phyloP scores from a whole-genome alignment of 2,329 filamentous ascomycete genomes.

The Trichoderma semiorbis region DNA sequence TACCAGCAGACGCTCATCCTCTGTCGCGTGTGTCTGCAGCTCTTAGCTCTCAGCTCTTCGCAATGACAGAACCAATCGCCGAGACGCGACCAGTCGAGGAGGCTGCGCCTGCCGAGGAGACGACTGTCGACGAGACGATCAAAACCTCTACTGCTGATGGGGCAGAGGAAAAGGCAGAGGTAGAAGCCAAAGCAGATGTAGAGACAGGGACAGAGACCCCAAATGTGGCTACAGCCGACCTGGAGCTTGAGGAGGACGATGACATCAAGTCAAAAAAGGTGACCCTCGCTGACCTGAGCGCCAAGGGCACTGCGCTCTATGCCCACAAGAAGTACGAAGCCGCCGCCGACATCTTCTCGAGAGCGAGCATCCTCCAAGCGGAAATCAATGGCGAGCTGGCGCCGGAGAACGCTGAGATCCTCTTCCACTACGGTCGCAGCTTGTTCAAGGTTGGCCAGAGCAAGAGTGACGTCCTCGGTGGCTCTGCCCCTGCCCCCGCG shows the following conservation, averaged over 20 bases:
- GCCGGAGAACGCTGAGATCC: constrained; percentile 84
- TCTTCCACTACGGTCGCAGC: constrained; percentile 91
- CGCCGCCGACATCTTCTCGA: constrained; percentile 82
- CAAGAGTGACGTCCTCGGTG: constrained; percentile 91
- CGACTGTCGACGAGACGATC: constrained; percentile 21
- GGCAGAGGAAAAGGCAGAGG: neutral
- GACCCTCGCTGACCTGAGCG: constrained; percentile 72
- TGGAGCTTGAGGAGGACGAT: constrained; percentile 34
- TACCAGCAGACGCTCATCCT: neutral
- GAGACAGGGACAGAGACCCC: constrained; percentile 8
- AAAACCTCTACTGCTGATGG: neutral
- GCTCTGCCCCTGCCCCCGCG: constrained; percentile 66
- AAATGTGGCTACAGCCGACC: constrained; percentile 15
- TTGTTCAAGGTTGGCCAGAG: constrained; percentile 91
- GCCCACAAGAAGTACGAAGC: constrained; percentile 83
- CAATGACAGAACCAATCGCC: constrained; percentile 24
- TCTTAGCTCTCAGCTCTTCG: neutral
- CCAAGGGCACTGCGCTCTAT: constrained; percentile 80
- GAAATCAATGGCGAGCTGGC: constrained; percentile 89
- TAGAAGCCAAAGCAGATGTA: neutral
- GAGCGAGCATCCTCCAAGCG: constrained; percentile 85
- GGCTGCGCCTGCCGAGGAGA: constrained; percentile 28
- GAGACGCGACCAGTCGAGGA: constrained; percentile 24
- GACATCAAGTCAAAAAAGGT: constrained; percentile 54
- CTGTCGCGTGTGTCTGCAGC: constrained; percentile 4